Evolutionary conservation across 306 rosid genomes (phyloP).

Genomic region (Trifolium fragiferum): DNA sequence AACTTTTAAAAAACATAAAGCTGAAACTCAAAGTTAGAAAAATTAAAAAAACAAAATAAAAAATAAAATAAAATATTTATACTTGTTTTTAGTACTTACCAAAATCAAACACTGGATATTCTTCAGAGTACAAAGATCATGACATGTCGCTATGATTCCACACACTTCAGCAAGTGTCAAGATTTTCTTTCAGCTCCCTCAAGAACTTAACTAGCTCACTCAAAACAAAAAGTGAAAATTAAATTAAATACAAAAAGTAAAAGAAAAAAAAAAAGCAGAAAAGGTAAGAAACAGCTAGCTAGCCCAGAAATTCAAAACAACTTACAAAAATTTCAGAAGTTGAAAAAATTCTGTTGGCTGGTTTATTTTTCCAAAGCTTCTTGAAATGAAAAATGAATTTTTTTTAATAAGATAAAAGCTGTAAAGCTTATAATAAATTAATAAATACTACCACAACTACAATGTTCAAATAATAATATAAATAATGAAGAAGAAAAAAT

Average conservation of each 20-base stretch:
- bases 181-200: slow-evolving; percentile 46
- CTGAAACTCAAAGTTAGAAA: slow-evolving; percentile 10
- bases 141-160: slow-evolving; percentile 52
- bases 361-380: slow-evolving; percentile 59
- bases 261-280: not conserved
- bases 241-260: not conserved
- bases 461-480: slow-evolving; percentile 17
- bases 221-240: slow-evolving; percentile 40
- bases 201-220: slow-evolving; percentile 42
- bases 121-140: slow-evolving; percentile 55
- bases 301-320: slow-evolving; percentile 56
- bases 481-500: slow-evolving; percentile 15
- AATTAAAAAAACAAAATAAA: not conserved
- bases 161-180: slow-evolving; percentile 47
- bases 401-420: slow-evolving; percentile 37
- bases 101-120: slow-evolving; percentile 40
- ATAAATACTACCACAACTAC: slow-evolving; percentile 37
- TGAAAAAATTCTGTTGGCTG: slow-evolving; percentile 55
- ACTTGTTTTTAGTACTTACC: slow-evolving; percentile 23
- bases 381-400: slow-evolving; percentile 56
- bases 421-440: slow-evolving; percentile 42
- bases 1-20: slow-evolving; percentile 44
- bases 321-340: slow-evolving; percentile 43
- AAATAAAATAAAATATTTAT: no score
- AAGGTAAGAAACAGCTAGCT: slow-evolving; percentile 48